phyloP scores from a whole-genome alignment of 2,329 filamentous ascomycete species.

The Trichoderma hamatum region DNA sequence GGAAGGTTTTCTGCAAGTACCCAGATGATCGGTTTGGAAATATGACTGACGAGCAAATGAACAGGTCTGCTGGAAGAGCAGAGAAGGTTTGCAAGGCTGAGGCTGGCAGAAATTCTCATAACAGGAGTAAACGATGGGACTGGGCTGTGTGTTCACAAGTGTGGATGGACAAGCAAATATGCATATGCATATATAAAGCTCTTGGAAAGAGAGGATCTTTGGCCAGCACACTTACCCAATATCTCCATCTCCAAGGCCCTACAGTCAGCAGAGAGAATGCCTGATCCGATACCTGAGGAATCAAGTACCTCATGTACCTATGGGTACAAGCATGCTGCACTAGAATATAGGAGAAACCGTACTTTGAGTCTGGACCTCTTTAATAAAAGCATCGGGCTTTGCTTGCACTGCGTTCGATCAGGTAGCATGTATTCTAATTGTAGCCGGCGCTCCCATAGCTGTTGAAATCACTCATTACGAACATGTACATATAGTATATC shows the following conservation, averaged over 20 bases:
- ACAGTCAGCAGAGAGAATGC: neutral
- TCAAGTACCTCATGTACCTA: conserved; percentile 3
- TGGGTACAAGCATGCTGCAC: neutral
- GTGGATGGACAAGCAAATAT: conserved; percentile 2
- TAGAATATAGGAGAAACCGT: neutral
- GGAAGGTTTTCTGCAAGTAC: neutral
- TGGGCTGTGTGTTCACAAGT: neutral
- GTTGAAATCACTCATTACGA: conserved; percentile 1
- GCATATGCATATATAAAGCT: neutral
- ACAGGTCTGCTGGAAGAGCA: too few relatives aligned
- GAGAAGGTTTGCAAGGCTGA: too few relatives aligned
- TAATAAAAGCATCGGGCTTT: conserved; percentile 2
- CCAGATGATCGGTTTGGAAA: too few relatives aligned
- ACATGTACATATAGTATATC: too few relatives aligned
- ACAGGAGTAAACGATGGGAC: neutral
- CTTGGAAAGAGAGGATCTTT: conserved; percentile 3
- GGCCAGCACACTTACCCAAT: neutral
- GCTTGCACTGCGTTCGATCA: conserved; percentile 1
- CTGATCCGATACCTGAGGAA: neutral
- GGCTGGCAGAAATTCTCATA: neutral
- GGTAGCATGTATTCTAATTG: neutral
- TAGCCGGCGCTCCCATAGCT: neutral
- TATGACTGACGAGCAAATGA: too few relatives aligned
- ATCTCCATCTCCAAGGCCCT: neutral
- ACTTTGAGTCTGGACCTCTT: neutral